Evolutionary conservation across 2,329 filamentous ascomycete species (phyloP).

Genomic region (Colletotrichum sp.): DNA sequence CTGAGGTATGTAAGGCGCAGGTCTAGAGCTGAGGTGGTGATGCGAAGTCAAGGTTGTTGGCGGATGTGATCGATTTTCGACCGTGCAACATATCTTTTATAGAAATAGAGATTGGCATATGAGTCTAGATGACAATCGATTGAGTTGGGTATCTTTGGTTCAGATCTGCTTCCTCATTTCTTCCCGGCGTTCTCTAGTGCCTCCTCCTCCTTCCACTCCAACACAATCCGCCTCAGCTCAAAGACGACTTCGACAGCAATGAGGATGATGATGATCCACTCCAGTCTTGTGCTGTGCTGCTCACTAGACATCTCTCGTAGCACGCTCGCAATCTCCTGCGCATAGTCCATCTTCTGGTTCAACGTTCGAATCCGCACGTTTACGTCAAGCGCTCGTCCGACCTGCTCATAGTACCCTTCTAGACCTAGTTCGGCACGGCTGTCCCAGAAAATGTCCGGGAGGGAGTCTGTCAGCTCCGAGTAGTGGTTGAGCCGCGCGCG

Average conservation of each 20-base stretch:
- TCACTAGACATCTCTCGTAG: constrained; percentile 88
- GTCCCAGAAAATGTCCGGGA: constrained; percentile 98
- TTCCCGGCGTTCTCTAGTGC: constrained; percentile 18
- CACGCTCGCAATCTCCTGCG: constrained; percentile 91
- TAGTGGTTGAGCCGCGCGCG: constrained; percentile 95
- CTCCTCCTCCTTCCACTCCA: constrained; percentile 58
- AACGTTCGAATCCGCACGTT: constrained; percentile 87
- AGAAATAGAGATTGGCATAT: neutral
- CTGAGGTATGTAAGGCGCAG: neutral
- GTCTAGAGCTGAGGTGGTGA: neutral
- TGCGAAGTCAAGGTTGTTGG: neutral
- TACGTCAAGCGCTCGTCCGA: constrained; percentile 88
- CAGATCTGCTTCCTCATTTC: neutral
- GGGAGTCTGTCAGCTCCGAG: constrained; percentile 91
- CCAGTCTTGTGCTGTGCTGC: constrained; percentile 84
- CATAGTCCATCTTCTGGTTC: constrained; percentile 98
- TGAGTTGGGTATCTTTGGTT: constrained; percentile 1
- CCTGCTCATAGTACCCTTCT: constrained; percentile 94
- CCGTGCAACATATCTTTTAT: neutral
- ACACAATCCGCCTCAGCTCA: constrained; percentile 76
- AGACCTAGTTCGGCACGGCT: constrained; percentile 85
- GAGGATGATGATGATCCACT: constrained; percentile 94
- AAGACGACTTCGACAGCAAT: constrained; percentile 93
- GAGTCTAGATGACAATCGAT: neutral
- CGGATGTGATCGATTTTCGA: neutral